Conservation (phyloP, 139 green algal species). For the Volvox reticuliferus region DNA sequence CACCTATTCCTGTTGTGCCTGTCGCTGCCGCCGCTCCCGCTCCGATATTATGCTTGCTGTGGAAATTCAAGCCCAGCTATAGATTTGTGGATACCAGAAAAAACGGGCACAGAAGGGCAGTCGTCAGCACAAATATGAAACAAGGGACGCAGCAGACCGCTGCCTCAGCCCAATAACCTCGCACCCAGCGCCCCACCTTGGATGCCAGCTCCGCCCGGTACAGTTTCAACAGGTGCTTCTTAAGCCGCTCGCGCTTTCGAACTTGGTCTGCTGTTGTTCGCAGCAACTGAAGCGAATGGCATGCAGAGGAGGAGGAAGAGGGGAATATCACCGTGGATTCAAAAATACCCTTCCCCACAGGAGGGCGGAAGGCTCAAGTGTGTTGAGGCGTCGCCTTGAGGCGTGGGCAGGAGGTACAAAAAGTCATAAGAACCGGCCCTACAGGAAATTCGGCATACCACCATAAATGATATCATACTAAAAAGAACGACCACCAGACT, state of each 20-base stretch:
- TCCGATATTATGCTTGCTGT: not conserved
- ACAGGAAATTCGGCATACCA: no score
- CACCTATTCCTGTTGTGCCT: not conserved
- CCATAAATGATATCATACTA: no score
- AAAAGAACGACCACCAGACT: no score
- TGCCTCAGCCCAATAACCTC: no score
- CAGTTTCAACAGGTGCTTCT: constrained; percentile 67
- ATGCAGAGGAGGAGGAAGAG: not conserved
- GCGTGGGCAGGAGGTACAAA: no score
- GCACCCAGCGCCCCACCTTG: not conserved
- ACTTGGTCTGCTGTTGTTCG: constrained; percentile 71
- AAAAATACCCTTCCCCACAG: no score
- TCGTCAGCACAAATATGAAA: no score
- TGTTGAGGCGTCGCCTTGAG: no score
- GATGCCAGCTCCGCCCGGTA: constrained; percentile 50
- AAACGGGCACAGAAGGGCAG: not conserved
- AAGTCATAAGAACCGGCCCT: no score
- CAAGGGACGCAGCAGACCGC: no score
- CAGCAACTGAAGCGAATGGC: constrained; percentile 35
- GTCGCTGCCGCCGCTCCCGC: not conserved
- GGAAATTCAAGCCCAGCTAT: constrained; percentile 22
- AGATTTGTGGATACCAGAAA: not conserved
- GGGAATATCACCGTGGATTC: no score
- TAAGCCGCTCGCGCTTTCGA: constrained; percentile 70
- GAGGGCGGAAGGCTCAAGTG: no score